Conservation (phyloP, 2,329 filamentous ascomycete genomes). For the Fusarium temperatum region DNA sequence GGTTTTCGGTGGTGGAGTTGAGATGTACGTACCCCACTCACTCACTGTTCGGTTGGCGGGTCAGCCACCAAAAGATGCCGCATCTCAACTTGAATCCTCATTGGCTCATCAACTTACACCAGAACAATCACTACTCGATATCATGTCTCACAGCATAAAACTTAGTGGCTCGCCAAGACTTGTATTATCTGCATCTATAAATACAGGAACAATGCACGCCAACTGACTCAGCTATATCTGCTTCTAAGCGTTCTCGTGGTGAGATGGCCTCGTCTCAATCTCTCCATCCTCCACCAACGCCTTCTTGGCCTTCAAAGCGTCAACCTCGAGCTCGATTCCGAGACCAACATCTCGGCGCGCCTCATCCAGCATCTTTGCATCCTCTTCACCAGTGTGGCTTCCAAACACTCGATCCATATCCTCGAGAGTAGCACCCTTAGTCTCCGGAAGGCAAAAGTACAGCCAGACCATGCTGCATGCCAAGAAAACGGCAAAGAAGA, state of each 20-base stretch:
- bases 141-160: neutral
- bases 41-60: slow-evolving; percentile 17
- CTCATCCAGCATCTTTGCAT: slow-evolving; percentile 34
- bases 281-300: slow-evolving; percentile 30
- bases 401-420: slow-evolving; percentile 63
- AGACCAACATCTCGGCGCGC: slow-evolving; percentile 34
- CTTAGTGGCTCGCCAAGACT: neutral
- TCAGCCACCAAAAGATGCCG: neutral
- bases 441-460: slow-evolving; percentile 62
- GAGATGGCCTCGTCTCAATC: slow-evolving; percentile 15
- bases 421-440: slow-evolving; percentile 63
- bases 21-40: neutral
- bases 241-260: slow-evolving; percentile 28
- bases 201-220: neutral
- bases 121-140: neutral
- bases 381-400: slow-evolving; percentile 45
- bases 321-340: slow-evolving; percentile 21
- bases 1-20: slow-evolving; percentile 19
- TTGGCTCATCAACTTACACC: slow-evolving; percentile 16
- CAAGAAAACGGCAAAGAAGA: slow-evolving; percentile 64
- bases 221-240: too few relatives aligned
- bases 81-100: neutral
- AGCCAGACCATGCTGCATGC: slow-evolving; percentile 57
- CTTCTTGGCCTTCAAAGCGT: slow-evolving; percentile 33
- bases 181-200: neutral